Percentiles rank a stretch among this genome's conserved stretches.
Conservation (phyloP, 805 yeast genomes). For the Lipomyces spencermartinsiae region DNA sequence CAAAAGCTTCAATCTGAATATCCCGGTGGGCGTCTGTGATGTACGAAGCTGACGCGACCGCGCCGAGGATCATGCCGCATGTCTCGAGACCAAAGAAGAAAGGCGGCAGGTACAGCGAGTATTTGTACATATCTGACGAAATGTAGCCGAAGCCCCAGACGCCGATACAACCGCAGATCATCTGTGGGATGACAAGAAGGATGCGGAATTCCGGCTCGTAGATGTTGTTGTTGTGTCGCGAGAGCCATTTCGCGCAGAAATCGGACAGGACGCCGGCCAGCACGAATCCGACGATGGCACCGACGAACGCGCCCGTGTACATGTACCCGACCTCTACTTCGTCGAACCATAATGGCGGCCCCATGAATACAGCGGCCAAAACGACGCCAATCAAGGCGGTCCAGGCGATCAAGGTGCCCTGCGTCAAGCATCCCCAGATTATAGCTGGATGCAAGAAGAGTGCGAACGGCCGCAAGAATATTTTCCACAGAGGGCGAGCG, state of each 20-base stretch:
- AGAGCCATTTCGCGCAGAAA: conserved; percentile 22
- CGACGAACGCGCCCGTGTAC: conserved; percentile 35
- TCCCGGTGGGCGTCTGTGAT: conserved; percentile 38
- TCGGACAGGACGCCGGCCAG: conserved; percentile 33
- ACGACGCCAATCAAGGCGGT: conserved; percentile 37
- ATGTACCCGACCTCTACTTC: conserved; percentile 34
- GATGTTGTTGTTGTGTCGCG: conserved; percentile 31
- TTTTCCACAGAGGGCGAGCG: conserved; percentile 33
- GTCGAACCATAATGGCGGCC: conserved; percentile 36
- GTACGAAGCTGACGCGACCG: conserved; percentile 36
- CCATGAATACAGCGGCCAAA: conserved; percentile 36
- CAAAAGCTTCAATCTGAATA: conserved; percentile 34
- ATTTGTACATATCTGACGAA: conserved; percentile 22
- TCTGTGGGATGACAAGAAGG: conserved; percentile 30
- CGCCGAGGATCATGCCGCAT: conserved; percentile 37
- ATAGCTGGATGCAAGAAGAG: conserved; percentile 32
- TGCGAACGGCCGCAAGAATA: conserved; percentile 34
- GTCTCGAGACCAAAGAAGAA: conserved; percentile 36
- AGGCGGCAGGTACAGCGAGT: conserved; percentile 31
- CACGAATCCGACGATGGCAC: conserved; percentile 32
- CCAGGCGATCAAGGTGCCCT: conserved; percentile 38
- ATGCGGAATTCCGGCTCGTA: conserved; percentile 38
- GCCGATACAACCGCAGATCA: conserved; percentile 31
- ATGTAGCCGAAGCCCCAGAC: conserved; percentile 38
- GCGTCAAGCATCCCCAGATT: conserved; percentile 34